Conservation (phyloP, 2,329 filamentous ascomycete species). For the Cladosporium sp. region DNA sequence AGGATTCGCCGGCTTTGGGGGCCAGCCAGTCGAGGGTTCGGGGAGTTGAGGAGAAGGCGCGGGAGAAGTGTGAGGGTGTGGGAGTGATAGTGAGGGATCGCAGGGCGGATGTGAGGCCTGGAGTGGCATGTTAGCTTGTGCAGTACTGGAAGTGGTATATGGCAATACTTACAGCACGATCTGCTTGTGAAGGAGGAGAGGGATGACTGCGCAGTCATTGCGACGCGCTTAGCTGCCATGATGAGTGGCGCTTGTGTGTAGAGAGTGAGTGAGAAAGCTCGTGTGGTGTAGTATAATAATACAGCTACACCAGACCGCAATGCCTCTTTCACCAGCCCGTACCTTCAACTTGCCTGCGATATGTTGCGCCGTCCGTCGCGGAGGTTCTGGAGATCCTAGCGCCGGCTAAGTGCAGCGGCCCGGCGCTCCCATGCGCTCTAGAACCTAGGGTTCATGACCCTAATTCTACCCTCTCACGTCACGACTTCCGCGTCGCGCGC, state of each 20-base stretch:
- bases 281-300: background rate
- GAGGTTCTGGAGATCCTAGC: constrained; percentile 13
- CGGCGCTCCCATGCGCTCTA: background rate
- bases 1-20: constrained; percentile 75
- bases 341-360: background rate
- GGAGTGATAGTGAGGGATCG: constrained; percentile 30
- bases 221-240: constrained; percentile 17
- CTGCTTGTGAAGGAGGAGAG: constrained; percentile 34
- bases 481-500: constrained; percentile 13
- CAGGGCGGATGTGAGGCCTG: constrained; percentile 43
- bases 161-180: constrained; percentile 32
- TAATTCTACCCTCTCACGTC: background rate
- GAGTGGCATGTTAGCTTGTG: constrained; percentile 22
- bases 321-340: background rate
- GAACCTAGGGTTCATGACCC: no score
- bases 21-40: constrained; percentile 71
- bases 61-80: constrained; percentile 25
- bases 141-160: background rate
- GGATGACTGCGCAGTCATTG: constrained; percentile 23
- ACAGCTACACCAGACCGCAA: background rate
- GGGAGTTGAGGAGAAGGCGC: constrained; percentile 34
- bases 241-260: background rate
- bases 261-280: background rate
- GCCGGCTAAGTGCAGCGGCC: background rate
- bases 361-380: constrained; percentile 12